phyloP scores from a whole-genome alignment of 495 filamentous ascomycete species.

The Pyrenula massariospora region DNA sequence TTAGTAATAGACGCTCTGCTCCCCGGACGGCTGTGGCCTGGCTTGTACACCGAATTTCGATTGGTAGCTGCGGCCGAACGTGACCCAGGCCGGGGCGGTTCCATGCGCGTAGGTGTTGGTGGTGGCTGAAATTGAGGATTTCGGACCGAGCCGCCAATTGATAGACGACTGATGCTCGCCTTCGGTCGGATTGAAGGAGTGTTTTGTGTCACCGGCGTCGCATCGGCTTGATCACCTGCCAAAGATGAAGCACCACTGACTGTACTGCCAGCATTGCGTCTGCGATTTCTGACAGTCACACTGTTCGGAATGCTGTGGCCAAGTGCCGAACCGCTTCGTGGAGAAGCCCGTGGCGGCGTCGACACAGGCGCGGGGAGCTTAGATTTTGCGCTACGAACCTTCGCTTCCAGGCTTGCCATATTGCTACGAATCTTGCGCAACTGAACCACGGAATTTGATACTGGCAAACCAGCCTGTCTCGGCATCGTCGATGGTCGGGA shows the following conservation, averaged over 20 bases:
- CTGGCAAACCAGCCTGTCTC: conserved; percentile 39
- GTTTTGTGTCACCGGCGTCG: conserved; percentile 27
- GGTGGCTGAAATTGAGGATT: conserved; percentile 18
- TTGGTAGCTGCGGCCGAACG: conserved; percentile 37
- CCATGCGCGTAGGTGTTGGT: conserved; percentile 22
- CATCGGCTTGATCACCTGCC: conserved; percentile 27
- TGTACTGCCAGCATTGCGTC: conserved; percentile 54
- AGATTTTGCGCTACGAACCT: conserved; percentile 85
- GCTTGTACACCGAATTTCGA: conserved; percentile 7
- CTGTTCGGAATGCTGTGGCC: conserved; percentile 54
- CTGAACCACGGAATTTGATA: conserved; percentile 81
- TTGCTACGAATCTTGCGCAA: conserved; percentile 88
- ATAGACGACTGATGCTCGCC: conserved; percentile 54
- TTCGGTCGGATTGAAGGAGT: conserved; percentile 40
- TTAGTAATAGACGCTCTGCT: background rate
- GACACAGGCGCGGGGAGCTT: conserved; percentile 73
- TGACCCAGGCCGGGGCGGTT: conserved; percentile 38
- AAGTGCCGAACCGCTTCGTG: conserved; percentile 44
- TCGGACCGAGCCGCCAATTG: conserved; percentile 49
- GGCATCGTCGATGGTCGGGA: conserved; percentile 18
- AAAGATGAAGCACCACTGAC: conserved; percentile 32
- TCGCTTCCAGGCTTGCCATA: conserved; percentile 89
- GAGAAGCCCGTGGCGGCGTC: conserved; percentile 74
- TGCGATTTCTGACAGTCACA: conserved; percentile 65
- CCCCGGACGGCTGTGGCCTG: background rate